Conservation (phyloP, 176 grass and related monocot genomes). For the Hordeum marinum region DNA sequence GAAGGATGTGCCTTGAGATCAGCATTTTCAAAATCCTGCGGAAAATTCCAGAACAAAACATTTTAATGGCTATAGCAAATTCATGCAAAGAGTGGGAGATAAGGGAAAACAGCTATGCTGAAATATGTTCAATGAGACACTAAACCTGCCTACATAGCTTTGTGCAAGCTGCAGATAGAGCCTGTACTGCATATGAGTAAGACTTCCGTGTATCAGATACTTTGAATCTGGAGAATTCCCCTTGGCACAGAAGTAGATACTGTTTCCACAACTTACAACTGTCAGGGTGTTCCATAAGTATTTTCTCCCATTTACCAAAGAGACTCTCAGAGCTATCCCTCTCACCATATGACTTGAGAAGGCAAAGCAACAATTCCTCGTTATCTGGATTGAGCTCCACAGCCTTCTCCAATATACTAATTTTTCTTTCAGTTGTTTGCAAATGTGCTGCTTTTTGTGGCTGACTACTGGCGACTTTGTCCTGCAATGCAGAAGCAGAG, state of each 20-base stretch:
- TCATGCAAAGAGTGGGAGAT: not conserved
- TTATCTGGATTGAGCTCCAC: slow-evolving; percentile 87
- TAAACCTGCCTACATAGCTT: slow-evolving; percentile 96
- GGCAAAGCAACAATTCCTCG: slow-evolving; percentile 74
- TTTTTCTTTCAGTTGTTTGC: slow-evolving; percentile 93
- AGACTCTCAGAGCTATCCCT: slow-evolving; percentile 63
- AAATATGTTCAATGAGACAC: slow-evolving; percentile 31
- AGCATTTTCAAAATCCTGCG: slow-evolving; percentile 52
- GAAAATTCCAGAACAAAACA: not conserved
- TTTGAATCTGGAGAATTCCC: slow-evolving; percentile 91
- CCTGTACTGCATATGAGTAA: slow-evolving; percentile 76
- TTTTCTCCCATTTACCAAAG: slow-evolving; percentile 74
- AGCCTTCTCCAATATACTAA: slow-evolving; percentile 90
- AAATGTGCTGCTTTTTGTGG: slow-evolving; percentile 74
- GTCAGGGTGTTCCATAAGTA: slow-evolving; percentile 64
- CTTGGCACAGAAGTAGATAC: slow-evolving; percentile 83
- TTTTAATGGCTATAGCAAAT: not conserved
- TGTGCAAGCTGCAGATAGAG: slow-evolving; percentile 67
- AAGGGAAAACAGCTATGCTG: not conserved
- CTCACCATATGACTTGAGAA: slow-evolving; percentile 75
- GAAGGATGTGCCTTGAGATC: slow-evolving; percentile 41
- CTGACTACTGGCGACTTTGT: slow-evolving; percentile 75
- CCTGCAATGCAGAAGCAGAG: slow-evolving; percentile 39
- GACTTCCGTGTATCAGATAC: slow-evolving; percentile 70
- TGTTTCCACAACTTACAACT: slow-evolving; percentile 93